Base-by-base conservation (phyloP, 352 stramenopile genomes). In the Pythium monospermum region DNA sequence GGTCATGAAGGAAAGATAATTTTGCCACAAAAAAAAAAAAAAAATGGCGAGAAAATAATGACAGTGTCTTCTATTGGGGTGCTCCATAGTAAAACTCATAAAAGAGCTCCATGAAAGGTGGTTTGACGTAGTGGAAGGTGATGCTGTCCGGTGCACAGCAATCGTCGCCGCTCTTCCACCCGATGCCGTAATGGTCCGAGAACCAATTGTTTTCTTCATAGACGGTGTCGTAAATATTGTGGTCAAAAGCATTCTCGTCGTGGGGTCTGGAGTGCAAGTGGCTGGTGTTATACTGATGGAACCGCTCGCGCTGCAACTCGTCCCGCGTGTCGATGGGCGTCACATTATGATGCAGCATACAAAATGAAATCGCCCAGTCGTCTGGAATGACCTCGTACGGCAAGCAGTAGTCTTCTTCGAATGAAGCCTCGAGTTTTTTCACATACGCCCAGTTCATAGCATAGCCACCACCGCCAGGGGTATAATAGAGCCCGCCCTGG, bases 131-230 rank as follows among this genome's bases (percentile, higher is more conserved):
- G 63, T 94, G 83, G 60, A 92, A 94, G 40, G 57, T 87, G 39
- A 94, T 78, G 18, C 70, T 76, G 61, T 92, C 81, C 0, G 81
- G 79, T 8, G 83, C 81, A 42, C 75, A 89, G 66, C 82, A 92
- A 26, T 76, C 68, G 30, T 83, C 67, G 40, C 71, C 83, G 48
- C 85, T 91, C 56, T 87, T 74, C 79, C 80, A 91, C 37, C 80
- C 79, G 52, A 94, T 81, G 10, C 81, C 80, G 32, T 75, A 53
- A 43, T 91, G 81, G 56, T 94, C 82, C 49, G 81, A 90, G 58
- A 91, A 94, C 83, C 83, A 94, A 59, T 94, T 94, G 62, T 87
- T 90, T 57, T 91, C 81, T 23, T 91, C 66, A 51, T 89, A 88
- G 53, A 91, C 85, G 6, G 83, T 86, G 32, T 67, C 53, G 50